Base-by-base conservation (phyloP, 306 rosid genomes). In the Psophocarpus tetragonolobus region DNA sequence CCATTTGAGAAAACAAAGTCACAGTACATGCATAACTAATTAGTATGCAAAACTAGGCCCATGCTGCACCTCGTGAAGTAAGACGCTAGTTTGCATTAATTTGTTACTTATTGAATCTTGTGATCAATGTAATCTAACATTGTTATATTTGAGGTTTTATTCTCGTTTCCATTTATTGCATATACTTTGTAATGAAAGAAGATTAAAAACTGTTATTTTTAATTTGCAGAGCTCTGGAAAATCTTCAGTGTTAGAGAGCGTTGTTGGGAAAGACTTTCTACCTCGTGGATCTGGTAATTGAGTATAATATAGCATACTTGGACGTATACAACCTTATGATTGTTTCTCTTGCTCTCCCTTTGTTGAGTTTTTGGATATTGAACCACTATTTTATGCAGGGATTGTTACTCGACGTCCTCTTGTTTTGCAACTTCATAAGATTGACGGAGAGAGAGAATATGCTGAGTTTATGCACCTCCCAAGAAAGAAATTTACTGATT, bases 241-340 rank as follows among this genome's bases (percentile, higher is more conserved):
- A 81, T 96, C 99, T 65, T 96, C 99, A 3, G 98, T 96, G 68
- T 76, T 96, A 83, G 99, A 96, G 89, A 96, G 99, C 80, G 77
- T 96, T 76, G 99, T 96, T 2, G 99, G 98, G 51, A 96, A 96
- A 87, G 98, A 96, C 82, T 96, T 96, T 81, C 90, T 96, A 64
- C 99, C 99, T 21, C 99, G 98, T 75, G 99, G 99, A 84, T 93
- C 99, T 78, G 99, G 99, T 93, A 90, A 81, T 48, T 68, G 39
- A 24, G 64, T 62, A 3, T 60, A 30, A 50, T 53, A 70, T 48
- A 26, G 58, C 15, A 2, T 57, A 21, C 45, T 18, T 64, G 35
- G 42, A 5, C 21, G 3, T 70, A 30, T 15, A 21, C 24, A 44
- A 14, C 10, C 47, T 64, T 39, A 12, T 76, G 67, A 17, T 70